A percentile compares a stretch with the other conserved stretches of the same genome.
These are phyloP conservation scores for Arthrobotrys sinensis DNA, from an alignment of 2,329 filamentous ascomycete species.

Conservation along the genomic window DNA sequence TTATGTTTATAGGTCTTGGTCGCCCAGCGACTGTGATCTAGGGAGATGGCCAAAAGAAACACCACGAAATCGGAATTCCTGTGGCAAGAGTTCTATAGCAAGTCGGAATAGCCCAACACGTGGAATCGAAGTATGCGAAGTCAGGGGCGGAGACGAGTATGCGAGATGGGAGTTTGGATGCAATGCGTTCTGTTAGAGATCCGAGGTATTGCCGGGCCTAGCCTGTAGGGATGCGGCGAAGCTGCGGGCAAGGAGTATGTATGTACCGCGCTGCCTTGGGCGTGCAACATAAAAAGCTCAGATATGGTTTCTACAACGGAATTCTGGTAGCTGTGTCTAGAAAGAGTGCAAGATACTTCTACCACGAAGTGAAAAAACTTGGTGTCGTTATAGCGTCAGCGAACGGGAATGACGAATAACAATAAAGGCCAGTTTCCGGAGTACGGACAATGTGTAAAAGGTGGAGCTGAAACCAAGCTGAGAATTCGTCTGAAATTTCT, in stretches of 20 bases:
- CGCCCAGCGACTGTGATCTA: constrained; percentile 45
- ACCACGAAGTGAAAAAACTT: constrained; percentile 14
- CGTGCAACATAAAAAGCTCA: constrained; percentile 7
- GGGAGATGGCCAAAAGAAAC: neutral
- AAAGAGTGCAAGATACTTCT: neutral
- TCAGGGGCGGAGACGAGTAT: constrained; percentile 19
- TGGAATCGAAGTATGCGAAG: neutral
- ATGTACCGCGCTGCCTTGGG: neutral
- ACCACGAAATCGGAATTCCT: neutral
- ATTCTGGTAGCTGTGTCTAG: neutral
- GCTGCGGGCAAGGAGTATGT: constrained; percentile 8
- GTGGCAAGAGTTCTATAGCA: neutral
- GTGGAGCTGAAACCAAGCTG: constrained; percentile 55
- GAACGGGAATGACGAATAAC: constrained; percentile 6
- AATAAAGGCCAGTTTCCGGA: constrained; percentile 28
- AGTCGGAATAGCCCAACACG: neutral
- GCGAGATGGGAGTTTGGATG: constrained; percentile 5
- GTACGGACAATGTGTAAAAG: constrained; percentile 26
- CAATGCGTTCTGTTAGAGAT: constrained; percentile 3
- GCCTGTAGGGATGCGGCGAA: constrained; percentile 41
- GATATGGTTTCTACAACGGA: constrained; percentile 9
- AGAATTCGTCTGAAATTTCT: constrained; percentile 26
- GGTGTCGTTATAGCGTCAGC: constrained; percentile 17
- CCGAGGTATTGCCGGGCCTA: constrained; percentile 27
- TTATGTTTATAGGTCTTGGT: constrained; percentile 1